These are phyloP conservation scores for Fusarium sp. DNA, from an alignment of 2,329 filamentous ascomycete genomes.

Conservation along the genomic window DNA sequence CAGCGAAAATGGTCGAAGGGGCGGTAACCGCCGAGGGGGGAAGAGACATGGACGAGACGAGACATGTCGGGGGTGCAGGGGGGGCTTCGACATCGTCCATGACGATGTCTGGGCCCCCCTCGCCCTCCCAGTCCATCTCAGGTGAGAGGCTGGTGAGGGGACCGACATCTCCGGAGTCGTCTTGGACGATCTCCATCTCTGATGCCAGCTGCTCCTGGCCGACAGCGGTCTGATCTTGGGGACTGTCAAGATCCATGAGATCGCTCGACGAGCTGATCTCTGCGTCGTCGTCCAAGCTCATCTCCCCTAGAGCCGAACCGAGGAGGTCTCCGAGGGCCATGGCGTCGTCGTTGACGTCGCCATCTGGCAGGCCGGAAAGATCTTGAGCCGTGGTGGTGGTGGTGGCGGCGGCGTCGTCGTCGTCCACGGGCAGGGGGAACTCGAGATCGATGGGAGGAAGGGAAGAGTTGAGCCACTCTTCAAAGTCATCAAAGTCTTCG, in stretches of 20 bases:
- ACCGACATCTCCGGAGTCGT: neutral
- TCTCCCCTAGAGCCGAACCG: neutral
- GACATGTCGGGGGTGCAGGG: neutral
- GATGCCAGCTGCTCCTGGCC: neutral
- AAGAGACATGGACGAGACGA: too few species aligned
- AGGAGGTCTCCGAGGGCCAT: neutral
- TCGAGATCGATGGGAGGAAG: neutral
- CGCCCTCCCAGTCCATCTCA: neutral
- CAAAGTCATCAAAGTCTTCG: neutral
- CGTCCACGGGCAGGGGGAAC: neutral
- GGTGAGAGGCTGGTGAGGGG: neutral
- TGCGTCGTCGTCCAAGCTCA: neutral
- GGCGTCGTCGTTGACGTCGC: too few species aligned
- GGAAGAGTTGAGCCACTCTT: neutral
- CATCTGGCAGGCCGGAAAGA: neutral
- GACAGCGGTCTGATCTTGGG: neutral
- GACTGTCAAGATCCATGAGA: neutral
- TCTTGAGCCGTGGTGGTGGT: neutral
- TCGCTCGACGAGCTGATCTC: neutral
- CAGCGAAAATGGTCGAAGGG: neutral
- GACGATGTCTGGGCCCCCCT: neutral
- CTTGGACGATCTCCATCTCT: neutral
- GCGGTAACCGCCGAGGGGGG: too few species aligned
- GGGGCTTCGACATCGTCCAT: conserved; percentile 4
- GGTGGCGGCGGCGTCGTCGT: neutral